Evolutionary conservation across 768 basidiomycete genomes (phyloP), one percentile per base, ranked within the genome.

Genomic region (Thelephora aurantiotincta): DNA sequence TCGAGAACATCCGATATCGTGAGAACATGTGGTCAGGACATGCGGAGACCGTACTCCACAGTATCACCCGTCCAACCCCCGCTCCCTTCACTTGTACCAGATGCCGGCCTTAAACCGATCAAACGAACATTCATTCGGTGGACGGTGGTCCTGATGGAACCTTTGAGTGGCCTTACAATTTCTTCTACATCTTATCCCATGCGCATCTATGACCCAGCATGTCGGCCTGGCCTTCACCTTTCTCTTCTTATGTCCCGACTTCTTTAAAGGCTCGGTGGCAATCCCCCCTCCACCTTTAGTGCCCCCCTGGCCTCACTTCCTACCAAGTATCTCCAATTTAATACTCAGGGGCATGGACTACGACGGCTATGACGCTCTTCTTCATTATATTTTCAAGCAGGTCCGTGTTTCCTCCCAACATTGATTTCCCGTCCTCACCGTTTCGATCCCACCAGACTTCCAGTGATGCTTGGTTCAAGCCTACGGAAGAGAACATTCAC

Each of bases 401-500:
- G 83, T 82, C 52, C 9, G 74, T 61, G 13, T 34, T 47, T 11
- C 11, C 48, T 43, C 16, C 45, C n/a, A 14, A 44, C 22, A 41
- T 14, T 14, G 1, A 30, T 22, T 36, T 5, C 12, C 14, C 35
- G 9, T 18, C 23, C 11, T 38, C 0, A n/a, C 7, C 1, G 18
- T 12, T 35, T 9, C 0, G 35, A 7, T 51, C 33, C 50, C 64
- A 19, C n/a, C 66, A 86, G 82, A 87, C 85, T 0, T 82, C 85
- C 58, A 77, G 80, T 2, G 83, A 86, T 50, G 80, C 85, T 6
- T 88, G 85, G 85, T 87, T 88, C 63, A 88, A 86, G 56, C 84
- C 84, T 3, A 76, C 83, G 0, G 81, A 85, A 55, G 85, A 89
- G 63, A 87, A 85, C 57, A 66, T 86, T 45, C 77, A 82, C 49